Conservation (phyloP, 805 yeast genomes). For the Ogataea paraovalis region DNA sequence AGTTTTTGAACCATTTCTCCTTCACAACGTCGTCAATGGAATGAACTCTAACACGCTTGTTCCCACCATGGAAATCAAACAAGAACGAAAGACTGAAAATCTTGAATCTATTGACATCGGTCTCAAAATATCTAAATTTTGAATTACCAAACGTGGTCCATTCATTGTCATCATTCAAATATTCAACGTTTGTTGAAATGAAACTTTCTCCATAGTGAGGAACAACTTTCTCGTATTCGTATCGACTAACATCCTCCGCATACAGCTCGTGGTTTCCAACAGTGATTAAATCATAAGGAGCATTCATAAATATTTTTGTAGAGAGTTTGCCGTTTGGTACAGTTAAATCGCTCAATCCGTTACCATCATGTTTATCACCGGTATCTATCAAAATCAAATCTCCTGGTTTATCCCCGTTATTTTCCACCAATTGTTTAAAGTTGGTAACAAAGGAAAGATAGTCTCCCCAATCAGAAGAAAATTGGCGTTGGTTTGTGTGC, state of each 20-base stretch:
- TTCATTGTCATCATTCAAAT: conserved; percentile 36
- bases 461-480: conserved; percentile 91
- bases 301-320: conserved; percentile 55
- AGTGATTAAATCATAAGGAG: conserved; percentile 74
- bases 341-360: conserved; percentile 82
- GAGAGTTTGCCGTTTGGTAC: conserved; percentile 64
- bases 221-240: conserved; percentile 62
- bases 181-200: conserved; percentile 70
- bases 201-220: conserved; percentile 59
- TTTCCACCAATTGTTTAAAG: conserved; percentile 33
- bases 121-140: conserved; percentile 58
- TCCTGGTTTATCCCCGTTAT: conserved; percentile 31
- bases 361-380: conserved; percentile 95
- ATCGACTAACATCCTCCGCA: conserved; percentile 53
- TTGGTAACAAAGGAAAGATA: conserved; percentile 63
- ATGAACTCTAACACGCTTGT: conserved; percentile 58
- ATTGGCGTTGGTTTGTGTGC: conserved; percentile 72
- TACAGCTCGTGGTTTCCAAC: conserved; percentile 93
- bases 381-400: conserved; percentile 79
- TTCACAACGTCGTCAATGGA: conserved; percentile 51
- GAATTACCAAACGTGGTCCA: conserved; percentile 65
- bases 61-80: conserved; percentile 66
- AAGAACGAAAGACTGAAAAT: conserved; percentile 74
- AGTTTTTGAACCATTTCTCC: conserved; percentile 62
- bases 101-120: conserved; percentile 47